Evolutionary conservation across 768 basidiomycete species (phyloP).

Genomic region (Cytidiella melzeri): DNA sequence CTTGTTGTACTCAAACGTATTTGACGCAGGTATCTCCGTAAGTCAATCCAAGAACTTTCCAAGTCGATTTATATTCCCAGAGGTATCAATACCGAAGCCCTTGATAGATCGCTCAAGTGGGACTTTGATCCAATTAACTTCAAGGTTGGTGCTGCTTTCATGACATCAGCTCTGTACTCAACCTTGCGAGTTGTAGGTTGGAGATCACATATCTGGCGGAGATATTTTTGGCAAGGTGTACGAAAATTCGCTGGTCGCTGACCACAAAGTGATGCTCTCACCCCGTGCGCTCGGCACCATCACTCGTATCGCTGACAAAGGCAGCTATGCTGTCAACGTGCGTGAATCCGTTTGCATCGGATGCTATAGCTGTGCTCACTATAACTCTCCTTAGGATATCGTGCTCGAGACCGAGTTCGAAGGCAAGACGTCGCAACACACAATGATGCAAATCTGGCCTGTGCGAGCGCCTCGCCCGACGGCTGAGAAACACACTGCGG

Average conservation of each 20-base stretch:
- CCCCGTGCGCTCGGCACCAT: conserved; percentile 94
- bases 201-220: conserved; percentile 95
- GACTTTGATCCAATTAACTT: conserved; percentile 84
- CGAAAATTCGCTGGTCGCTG: conserved; percentile 94
- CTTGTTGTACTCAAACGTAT: background rate
- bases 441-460: conserved; percentile 98
- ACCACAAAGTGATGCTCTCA: conserved; percentile 95
- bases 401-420: conserved; percentile 97
- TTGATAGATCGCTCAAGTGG: conserved; percentile 87
- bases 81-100: conserved; percentile 95
- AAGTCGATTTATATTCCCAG: conserved; percentile 99
- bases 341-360: conserved; percentile 22
- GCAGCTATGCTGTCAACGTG: conserved; percentile 88
- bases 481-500: conserved; percentile 90
- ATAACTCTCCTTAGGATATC: conserved; percentile 56
- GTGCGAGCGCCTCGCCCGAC: conserved; percentile 96
- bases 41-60: conserved; percentile 92
- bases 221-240: conserved; percentile 94
- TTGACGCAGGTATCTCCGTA: conserved; percentile 12
- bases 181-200: conserved; percentile 47
- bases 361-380: background rate
- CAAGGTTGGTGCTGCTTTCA: conserved; percentile 47
- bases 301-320: conserved; percentile 89
- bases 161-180: conserved; percentile 7
- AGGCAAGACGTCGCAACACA: conserved; percentile 88